Evolutionary conservation across 805 yeast genomes (phyloP), one percentile per base, ranked within the genome.

Genomic region (Barnettozyma siamensis): DNA sequence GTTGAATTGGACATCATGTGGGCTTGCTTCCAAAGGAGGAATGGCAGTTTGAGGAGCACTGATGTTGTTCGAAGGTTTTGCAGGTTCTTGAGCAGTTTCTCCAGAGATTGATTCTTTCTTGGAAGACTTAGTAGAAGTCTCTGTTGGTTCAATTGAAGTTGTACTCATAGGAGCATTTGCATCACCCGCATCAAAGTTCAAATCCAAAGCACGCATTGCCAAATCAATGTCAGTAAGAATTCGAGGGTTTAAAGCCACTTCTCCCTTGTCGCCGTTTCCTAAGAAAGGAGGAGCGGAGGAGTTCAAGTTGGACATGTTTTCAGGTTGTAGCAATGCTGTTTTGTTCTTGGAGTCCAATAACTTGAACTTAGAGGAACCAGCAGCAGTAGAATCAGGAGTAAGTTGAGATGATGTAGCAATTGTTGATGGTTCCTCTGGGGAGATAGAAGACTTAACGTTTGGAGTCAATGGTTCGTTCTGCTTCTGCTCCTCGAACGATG

Each of bases 81-180:
- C 28, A 7, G 30, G 5, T n/a, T 9, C 19, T 13, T 20, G 9
- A 13, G 26, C 33, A 38, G 32, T 13, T 12, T 57, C 60, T 24
- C 57, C 58, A n/a, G 64, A 60, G 21, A 55, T 55, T 11, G 61
- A 63, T 13, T 62, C 60, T 19, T 60, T 21, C 24, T 21, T n/a
- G n/a, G n/a, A n/a, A n/a, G n/a, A n/a, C n/a, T n/a, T n/a, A n/a
- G n/a, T n/a, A n/a, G n/a, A n/a, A n/a, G n/a, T n/a, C n/a, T n/a
- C n/a, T n/a, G n/a, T 54, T 33, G 32, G 23, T 11, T 34, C 39
- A 21, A 31, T 41, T 16, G 38, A 24, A 17, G 41, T 27, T 16
- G 37, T 35, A 7, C 33, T 34, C 18, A 36, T 28, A 16, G 37
- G 26, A 30, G 42, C 39, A 15, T 41, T 35, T 27, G 39, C 48